Evolutionary conservation across 2,329 filamentous ascomycete species (phyloP).

Genomic region (Phaeomoniella chlamydospora): DNA sequence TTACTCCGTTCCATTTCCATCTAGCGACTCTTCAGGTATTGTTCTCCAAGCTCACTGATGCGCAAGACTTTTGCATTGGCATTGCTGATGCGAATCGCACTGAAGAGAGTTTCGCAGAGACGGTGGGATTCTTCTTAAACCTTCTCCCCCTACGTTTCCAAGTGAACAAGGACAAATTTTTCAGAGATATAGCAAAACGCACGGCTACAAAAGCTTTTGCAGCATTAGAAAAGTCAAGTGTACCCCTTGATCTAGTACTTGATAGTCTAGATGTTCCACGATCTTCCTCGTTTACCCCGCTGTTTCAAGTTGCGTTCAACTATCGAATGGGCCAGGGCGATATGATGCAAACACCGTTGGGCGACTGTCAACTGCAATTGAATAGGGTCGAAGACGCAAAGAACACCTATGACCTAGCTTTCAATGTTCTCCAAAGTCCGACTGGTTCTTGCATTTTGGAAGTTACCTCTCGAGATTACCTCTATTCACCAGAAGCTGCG

Average conservation of each 20-base stretch:
- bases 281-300: slow-evolving; percentile 23
- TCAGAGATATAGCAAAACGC: slow-evolving; percentile 16
- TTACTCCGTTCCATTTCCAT: slow-evolving; percentile 32
- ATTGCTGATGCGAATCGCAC: slow-evolving; percentile 29
- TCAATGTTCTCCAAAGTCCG: background rate
- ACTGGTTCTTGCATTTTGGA: background rate
- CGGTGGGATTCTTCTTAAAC: slow-evolving; percentile 34
- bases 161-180: slow-evolving; percentile 10
- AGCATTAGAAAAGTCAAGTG: slow-evolving; percentile 21
- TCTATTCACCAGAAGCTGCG: slow-evolving; percentile 15
- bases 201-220: slow-evolving; percentile 13
- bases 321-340: slow-evolving; percentile 24
- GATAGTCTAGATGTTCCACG: slow-evolving; percentile 25
- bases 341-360: slow-evolving; percentile 1
- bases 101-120: slow-evolving; percentile 12
- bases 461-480: background rate
- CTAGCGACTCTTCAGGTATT: slow-evolving; percentile 25
- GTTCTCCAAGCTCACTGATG: slow-evolving; percentile 18
- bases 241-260: slow-evolving; percentile 37
- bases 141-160: slow-evolving; percentile 30
- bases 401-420: slow-evolving; percentile 1
- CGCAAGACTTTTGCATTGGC: slow-evolving; percentile 30
- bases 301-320: slow-evolving; percentile 37
- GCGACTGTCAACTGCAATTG: slow-evolving; percentile 1
- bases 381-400: background rate